These are phyloP conservation scores for Yamadazyma songkhlaensis DNA, from an alignment of 1,139 yeast genomes.

Conservation along the genomic window DNA sequence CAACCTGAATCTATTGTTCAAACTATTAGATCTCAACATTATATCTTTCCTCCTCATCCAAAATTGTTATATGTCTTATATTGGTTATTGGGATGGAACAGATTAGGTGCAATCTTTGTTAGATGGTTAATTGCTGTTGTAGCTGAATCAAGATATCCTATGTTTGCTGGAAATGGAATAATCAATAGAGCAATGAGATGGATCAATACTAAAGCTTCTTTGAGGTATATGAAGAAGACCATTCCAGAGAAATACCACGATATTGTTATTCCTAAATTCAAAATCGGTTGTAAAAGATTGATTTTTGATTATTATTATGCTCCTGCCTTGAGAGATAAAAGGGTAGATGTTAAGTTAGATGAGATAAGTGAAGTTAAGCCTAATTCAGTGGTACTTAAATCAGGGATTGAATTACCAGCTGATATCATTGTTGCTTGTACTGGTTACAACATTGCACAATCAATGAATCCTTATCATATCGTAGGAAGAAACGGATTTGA, in stretches of 20 bases:
- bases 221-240: conserved; percentile 26
- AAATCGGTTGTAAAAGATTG: conserved; percentile 44
- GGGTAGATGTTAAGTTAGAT: conserved; percentile 25
- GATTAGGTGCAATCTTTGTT: conserved; percentile 25
- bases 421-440: conserved; percentile 47
- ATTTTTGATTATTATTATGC: conserved; percentile 39
- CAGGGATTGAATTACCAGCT: conserved; percentile 29
- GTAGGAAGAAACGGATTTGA: conserved; percentile 27
- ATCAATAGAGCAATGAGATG: conserved; percentile 27
- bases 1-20: conserved; percentile 31
- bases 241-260: conserved; percentile 37
- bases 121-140: conserved; percentile 26
- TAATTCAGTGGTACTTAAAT: conserved; percentile 27
- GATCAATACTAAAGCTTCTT: conserved; percentile 19
- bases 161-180: conserved; percentile 31
- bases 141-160: conserved; percentile 37
- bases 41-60: conserved; percentile 41
- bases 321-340: conserved; percentile 31
- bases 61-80: conserved; percentile 19
- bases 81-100: conserved; percentile 22
- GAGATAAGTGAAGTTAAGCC: conserved; percentile 27
- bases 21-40: conserved; percentile 36
- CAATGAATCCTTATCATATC: conserved; percentile 20
- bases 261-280: conserved; percentile 34
- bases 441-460: conserved; percentile 30